Percentiles rank a stretch among this genome's conserved stretches.
phyloP scores from a whole-genome alignment of 148 eudicot genomes.

The Arbutus unedo region DNA sequence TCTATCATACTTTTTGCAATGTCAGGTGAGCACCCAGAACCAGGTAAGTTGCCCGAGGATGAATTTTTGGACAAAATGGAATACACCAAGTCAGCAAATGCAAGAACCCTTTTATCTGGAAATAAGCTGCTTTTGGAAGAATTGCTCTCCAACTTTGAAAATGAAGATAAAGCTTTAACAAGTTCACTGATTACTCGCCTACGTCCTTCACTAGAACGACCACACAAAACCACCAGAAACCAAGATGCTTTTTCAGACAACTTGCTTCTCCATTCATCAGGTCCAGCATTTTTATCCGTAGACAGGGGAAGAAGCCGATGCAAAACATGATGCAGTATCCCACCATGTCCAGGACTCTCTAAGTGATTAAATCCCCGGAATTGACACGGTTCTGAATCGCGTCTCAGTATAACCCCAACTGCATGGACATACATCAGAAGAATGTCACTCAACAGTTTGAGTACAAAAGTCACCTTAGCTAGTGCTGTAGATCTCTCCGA shows the following conservation, averaged over 20 bases:
- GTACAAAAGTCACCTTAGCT: constrained; percentile 86
- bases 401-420: constrained; percentile 68
- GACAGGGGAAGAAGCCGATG: constrained; percentile 68
- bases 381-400: constrained; percentile 78
- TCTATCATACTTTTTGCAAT: constrained; percentile 93
- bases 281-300: constrained; percentile 54
- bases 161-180: constrained; percentile 68
- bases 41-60: constrained; percentile 67
- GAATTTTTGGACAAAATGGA: constrained; percentile 87
- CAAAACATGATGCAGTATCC: constrained; percentile 81
- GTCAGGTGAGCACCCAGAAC: constrained; percentile 93
- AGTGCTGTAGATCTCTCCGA: constrained; percentile 75
- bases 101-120: constrained; percentile 77
- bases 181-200: constrained; percentile 84
- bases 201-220: constrained; percentile 96
- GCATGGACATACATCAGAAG: constrained; percentile 93
- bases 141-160: constrained; percentile 46
- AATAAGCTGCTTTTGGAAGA: constrained; percentile 53
- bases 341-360: constrained; percentile 57
- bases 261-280: constrained; percentile 72
- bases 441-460: constrained; percentile 86
- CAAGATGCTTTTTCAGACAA: constrained; percentile 95
- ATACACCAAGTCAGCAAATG: constrained; percentile 77
- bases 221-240: constrained; percentile 93
- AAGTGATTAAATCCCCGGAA: constrained; percentile 43